These are phyloP conservation scores for Chaetomiaceae sp. DNA, from an alignment of 2,329 filamentous ascomycete genomes.

Conservation along the genomic window DNA sequence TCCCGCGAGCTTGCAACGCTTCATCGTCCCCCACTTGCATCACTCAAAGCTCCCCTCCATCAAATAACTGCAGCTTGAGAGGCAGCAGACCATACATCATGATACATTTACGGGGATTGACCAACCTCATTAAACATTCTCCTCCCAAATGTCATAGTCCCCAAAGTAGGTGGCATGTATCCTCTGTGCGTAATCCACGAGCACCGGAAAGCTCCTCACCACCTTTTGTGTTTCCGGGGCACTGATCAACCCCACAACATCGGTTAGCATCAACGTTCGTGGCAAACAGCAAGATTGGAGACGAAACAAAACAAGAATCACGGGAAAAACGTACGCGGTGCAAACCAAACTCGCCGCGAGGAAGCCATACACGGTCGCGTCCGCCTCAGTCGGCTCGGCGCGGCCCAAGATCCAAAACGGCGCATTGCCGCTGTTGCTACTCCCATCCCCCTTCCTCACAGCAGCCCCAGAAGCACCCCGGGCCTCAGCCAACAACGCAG, in stretches of 20 bases:
- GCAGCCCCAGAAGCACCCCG: slow-evolving; percentile 19
- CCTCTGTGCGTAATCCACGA: slow-evolving; percentile 51
- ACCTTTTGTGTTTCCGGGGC: slow-evolving; percentile 42
- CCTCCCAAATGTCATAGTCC: slow-evolving; percentile 45
- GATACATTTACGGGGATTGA: too few relatives aligned
- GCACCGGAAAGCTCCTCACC: slow-evolving; percentile 41
- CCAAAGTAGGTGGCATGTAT: slow-evolving; percentile 55
- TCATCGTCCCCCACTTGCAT: too few relatives aligned
- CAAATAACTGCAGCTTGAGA: too few relatives aligned
- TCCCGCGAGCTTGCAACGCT: too few relatives aligned
- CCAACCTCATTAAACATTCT: slow-evolving; percentile 10
- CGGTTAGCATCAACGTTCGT: slow-evolving; percentile 2
- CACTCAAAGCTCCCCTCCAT: too few relatives aligned
- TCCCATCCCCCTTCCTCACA: slow-evolving; percentile 21
- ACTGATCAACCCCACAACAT: too few relatives aligned
- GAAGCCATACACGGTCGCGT: slow-evolving; percentile 55
- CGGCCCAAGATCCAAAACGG: slow-evolving; percentile 57
- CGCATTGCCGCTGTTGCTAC: too few relatives aligned
- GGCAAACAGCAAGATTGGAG: neutral
- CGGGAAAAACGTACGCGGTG: slow-evolving; percentile 50
- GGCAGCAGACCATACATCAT: too few relatives aligned
- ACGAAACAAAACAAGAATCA: neutral
- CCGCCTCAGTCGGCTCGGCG: slow-evolving; percentile 49
- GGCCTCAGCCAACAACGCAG: slow-evolving; percentile 39
- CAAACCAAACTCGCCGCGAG: slow-evolving; percentile 48